Conservation (phyloP, 352 stramenopile species). For the Pythium volutum region DNA sequence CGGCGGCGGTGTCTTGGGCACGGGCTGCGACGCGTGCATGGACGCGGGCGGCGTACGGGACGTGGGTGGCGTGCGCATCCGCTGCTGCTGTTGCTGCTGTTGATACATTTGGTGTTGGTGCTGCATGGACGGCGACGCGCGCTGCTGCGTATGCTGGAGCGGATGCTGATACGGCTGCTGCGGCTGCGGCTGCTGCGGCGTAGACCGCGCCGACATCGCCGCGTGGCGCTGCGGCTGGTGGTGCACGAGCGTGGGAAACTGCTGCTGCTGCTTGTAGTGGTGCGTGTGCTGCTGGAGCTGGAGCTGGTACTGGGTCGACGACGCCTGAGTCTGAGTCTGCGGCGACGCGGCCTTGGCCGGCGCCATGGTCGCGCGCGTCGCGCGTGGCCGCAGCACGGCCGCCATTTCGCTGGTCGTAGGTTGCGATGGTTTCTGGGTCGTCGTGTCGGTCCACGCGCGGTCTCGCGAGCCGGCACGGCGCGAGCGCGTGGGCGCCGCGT, state of each 20-base stretch:
- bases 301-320: slow-evolving; percentile 4
- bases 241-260: slow-evolving; percentile 4
- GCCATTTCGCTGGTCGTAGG: neutral
- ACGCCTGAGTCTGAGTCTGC: neutral
- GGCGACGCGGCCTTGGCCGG: too few relatives aligned
- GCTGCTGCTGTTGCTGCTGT: neutral
- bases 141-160: neutral
- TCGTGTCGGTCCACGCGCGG: slow-evolving; percentile 19
- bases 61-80: neutral
- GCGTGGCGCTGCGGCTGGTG: slow-evolving; percentile 12
- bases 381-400: slow-evolving; percentile 10
- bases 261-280: slow-evolving; percentile 9
- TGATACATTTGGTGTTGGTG: neutral
- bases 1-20: neutral
- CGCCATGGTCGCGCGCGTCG: slow-evolving; percentile 6
- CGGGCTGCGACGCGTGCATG: neutral
- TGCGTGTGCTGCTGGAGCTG: slow-evolving; percentile 13
- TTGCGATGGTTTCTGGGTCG: neutral
- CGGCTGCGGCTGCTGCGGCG: neutral
- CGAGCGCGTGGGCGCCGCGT: slow-evolving; percentile 11
- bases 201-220: neutral
- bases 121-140: slow-evolving; percentile 1
- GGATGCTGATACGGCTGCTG: neutral
- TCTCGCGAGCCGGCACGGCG: slow-evolving; percentile 19
- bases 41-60: neutral